phyloP scores from a whole-genome alignment of 2,329 filamentous ascomycete genomes.

The Pseudonectria buxi region DNA sequence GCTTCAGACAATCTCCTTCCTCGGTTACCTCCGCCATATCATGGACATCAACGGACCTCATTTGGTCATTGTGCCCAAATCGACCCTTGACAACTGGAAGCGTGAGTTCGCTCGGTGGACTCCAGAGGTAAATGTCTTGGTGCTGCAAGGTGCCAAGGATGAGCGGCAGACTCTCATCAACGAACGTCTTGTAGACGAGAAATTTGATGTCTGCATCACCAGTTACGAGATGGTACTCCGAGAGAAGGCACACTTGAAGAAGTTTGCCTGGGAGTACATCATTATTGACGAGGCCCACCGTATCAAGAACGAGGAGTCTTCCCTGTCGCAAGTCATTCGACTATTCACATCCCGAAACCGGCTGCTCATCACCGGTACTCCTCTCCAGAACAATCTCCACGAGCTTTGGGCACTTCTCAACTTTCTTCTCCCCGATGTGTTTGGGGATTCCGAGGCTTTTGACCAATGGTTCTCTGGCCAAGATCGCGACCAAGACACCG shows the following conservation, averaged over 20 bases:
- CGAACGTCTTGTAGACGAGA: slow-evolving; percentile 83
- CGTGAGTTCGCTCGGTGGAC: slow-evolving; percentile 93
- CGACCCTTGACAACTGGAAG: slow-evolving; percentile 97
- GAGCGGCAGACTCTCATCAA: slow-evolving; percentile 84
- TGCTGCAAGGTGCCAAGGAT: slow-evolving; percentile 92
- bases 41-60: slow-evolving; percentile 87
- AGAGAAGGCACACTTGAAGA: slow-evolving; percentile 90
- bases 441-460: slow-evolving; percentile 92
- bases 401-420: slow-evolving; percentile 97
- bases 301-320: slow-evolving; percentile 99
- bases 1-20: slow-evolving; percentile 91
- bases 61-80: slow-evolving; percentile 88
- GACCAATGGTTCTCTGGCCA: slow-evolving; percentile 97
- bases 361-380: slow-evolving; percentile 91
- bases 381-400: slow-evolving; percentile 95
- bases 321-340: slow-evolving; percentile 90
- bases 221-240: slow-evolving; percentile 98
- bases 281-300: slow-evolving; percentile 97
- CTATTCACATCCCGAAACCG: slow-evolving; percentile 94
- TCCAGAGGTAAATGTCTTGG: slow-evolving; percentile 87
- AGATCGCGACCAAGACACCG: slow-evolving; percentile 83
- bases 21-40: slow-evolving; percentile 89
- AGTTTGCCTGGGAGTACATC: slow-evolving; percentile 99
- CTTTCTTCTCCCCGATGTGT: slow-evolving; percentile 95
- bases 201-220: slow-evolving; percentile 96